Evolutionary conservation across 768 basidiomycete species (phyloP).

Genomic region (Leccinum rimulosum): DNA sequence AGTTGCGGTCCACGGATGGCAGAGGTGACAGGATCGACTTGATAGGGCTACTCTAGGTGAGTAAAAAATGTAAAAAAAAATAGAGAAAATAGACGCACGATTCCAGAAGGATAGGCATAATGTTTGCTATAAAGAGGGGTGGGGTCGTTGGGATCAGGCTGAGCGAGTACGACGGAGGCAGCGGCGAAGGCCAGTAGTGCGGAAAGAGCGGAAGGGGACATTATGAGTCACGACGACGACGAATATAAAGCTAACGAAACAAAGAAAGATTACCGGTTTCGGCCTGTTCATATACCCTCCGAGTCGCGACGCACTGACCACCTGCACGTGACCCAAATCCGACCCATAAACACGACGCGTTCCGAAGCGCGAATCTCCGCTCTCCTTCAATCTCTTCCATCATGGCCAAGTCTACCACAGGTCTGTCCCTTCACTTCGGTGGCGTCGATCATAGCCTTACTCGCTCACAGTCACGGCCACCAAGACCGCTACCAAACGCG

Average conservation of each 20-base stretch:
- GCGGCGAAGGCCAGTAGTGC: constrained; percentile 33
- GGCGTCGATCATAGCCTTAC: constrained; percentile 1
- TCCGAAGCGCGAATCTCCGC: background rate
- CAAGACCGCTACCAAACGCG: constrained; percentile 55
- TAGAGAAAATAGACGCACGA: constrained; percentile 33
- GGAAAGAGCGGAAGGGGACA: constrained; percentile 44
- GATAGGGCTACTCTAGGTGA: constrained; percentile 41
- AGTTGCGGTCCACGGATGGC: constrained; percentile 53
- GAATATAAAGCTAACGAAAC: background rate
- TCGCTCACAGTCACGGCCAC: constrained; percentile 45
- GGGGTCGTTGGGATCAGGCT: constrained; percentile 40
- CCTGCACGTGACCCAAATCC: constrained; percentile 30
- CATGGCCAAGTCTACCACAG: constrained; percentile 54
- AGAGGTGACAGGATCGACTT: constrained; percentile 41
- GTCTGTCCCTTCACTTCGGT: constrained; percentile 27
- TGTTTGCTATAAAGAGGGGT: constrained; percentile 46
- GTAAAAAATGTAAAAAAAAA: background rate
- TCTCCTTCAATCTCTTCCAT: constrained; percentile 12
- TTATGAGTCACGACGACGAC: background rate
- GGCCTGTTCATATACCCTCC: constrained; percentile 17
- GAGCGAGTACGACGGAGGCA: constrained; percentile 32
- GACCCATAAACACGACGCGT: constrained; percentile 21
- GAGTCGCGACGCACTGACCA: constrained; percentile 17
- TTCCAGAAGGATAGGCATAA: constrained; percentile 41
- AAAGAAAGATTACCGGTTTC: too few relatives aligned